Evolutionary conservation across 208 protist species (phyloP).

Genomic region (Novymonas esmeraldas): DNA sequence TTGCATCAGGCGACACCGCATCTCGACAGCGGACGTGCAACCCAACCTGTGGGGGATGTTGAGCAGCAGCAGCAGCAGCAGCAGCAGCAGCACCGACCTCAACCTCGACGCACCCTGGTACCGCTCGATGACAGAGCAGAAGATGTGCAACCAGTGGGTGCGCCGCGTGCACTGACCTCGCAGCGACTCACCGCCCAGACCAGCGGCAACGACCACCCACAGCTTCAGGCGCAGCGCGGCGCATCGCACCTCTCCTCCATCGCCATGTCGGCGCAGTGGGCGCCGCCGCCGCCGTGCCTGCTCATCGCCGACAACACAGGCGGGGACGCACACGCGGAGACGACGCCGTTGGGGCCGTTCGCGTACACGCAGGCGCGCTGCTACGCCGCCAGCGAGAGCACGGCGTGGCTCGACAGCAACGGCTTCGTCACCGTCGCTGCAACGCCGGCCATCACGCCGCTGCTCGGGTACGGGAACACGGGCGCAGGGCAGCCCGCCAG

Average conservation of each 20-base stretch:
- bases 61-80: conserved; percentile 17
- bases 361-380: conserved; percentile 9
- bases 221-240: too few relatives aligned
- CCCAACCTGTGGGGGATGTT: too few relatives aligned
- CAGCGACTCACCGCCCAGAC: too few relatives aligned
- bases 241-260: too few relatives aligned
- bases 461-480: conserved; percentile 4
- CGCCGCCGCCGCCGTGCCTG: neutral
- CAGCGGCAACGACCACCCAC: too few relatives aligned
- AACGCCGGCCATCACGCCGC: conserved; percentile 10
- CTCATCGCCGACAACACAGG: neutral
- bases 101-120: neutral
- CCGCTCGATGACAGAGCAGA: too few relatives aligned
- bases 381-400: conserved; percentile 27
- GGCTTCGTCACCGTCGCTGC: conserved; percentile 1
- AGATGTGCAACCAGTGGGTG: too few relatives aligned
- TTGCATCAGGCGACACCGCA: too few relatives aligned
- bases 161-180: too few relatives aligned
- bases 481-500: neutral
- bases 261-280: too few relatives aligned
- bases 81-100: neutral
- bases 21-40: too few relatives aligned
- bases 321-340: neutral
- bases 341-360: conserved; percentile 5
- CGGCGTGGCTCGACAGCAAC: conserved; percentile 24